These are phyloP conservation scores for Cercophora scortea DNA, from an alignment of 495 filamentous ascomycete genomes.

Conservation along the genomic window DNA sequence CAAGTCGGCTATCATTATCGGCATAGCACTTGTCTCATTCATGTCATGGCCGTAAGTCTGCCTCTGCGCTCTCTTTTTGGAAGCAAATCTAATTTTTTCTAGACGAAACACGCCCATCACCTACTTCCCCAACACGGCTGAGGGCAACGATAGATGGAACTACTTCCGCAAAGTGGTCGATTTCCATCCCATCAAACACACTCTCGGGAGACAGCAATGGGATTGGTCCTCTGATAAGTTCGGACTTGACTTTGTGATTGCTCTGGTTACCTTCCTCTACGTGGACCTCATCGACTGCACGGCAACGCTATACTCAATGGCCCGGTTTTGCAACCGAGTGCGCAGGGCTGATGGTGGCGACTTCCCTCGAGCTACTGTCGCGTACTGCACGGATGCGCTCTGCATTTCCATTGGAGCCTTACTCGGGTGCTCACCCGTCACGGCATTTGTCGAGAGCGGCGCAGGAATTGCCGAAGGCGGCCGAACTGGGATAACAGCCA, in stretches of 20 bases:
- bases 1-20: constrained; percentile 73
- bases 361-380: constrained; percentile 59
- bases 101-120: constrained; percentile 63
- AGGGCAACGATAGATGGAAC: constrained; percentile 57
- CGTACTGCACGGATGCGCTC: constrained; percentile 56
- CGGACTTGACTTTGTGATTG: constrained; percentile 48
- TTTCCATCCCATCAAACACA: constrained; percentile 68
- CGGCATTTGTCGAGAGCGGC: constrained; percentile 76
- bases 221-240: constrained; percentile 31
- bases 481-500: constrained; percentile 68
- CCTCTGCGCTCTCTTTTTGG: neutral
- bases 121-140: constrained; percentile 63
- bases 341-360: constrained; percentile 44
- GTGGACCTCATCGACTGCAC: constrained; percentile 70
- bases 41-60: constrained; percentile 63
- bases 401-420: constrained; percentile 75
- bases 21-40: constrained; percentile 73
- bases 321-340: constrained; percentile 62
- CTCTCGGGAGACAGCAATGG: constrained; percentile 60
- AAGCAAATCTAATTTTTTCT: neutral
- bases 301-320: constrained; percentile 71
- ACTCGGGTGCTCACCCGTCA: constrained; percentile 67
- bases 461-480: constrained; percentile 79
- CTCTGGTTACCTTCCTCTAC: constrained; percentile 78
- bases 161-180: constrained; percentile 74